Conservation (phyloP, 2,329 filamentous ascomycete genomes). For the Macrophomina tecta region DNA sequence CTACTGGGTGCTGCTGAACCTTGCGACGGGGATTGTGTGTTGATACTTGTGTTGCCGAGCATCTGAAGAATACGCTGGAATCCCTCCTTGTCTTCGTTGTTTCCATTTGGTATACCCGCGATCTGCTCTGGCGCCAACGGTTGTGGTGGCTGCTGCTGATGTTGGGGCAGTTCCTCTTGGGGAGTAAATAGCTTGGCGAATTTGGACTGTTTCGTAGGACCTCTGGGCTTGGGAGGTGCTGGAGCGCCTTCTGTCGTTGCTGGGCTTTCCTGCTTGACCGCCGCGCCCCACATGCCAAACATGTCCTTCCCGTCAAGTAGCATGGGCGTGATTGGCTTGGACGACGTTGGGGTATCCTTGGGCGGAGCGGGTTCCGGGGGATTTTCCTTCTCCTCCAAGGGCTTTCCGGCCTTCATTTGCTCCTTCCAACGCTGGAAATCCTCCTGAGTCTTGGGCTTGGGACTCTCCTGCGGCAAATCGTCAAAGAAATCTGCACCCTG, state of each 20-base stretch:
- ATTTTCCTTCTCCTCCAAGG: constrained; percentile 53
- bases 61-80: constrained; percentile 84
- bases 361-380: constrained; percentile 40
- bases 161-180: constrained; percentile 44
- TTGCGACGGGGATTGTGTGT: constrained; percentile 29
- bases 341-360: constrained; percentile 32
- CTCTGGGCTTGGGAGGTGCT: constrained; percentile 43
- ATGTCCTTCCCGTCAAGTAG: constrained; percentile 72
- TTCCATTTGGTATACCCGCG: constrained; percentile 41
- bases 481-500: constrained; percentile 82
- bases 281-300: constrained; percentile 67
- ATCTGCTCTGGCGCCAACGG: constrained; percentile 31
- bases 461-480: constrained; percentile 67
- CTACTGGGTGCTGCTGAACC: constrained; percentile 4
- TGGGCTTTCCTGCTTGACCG: constrained; percentile 37
- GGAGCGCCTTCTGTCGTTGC: constrained; percentile 30
- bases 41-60: constrained; percentile 62
- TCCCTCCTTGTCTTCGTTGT: constrained; percentile 79
- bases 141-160: constrained; percentile 28
- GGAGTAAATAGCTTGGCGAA: constrained; percentile 76
- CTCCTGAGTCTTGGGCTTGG: constrained; percentile 79
- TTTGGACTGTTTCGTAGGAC: constrained; percentile 69
- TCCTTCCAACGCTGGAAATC: constrained; percentile 97
- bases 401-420: constrained; percentile 74
- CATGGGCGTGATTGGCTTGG: constrained; percentile 64